Evolutionary conservation across 1,139 yeast genomes (phyloP), one percentile per base, ranked within the genome.

Genomic region (Yamadazyma kanchanaburiensis): DNA sequence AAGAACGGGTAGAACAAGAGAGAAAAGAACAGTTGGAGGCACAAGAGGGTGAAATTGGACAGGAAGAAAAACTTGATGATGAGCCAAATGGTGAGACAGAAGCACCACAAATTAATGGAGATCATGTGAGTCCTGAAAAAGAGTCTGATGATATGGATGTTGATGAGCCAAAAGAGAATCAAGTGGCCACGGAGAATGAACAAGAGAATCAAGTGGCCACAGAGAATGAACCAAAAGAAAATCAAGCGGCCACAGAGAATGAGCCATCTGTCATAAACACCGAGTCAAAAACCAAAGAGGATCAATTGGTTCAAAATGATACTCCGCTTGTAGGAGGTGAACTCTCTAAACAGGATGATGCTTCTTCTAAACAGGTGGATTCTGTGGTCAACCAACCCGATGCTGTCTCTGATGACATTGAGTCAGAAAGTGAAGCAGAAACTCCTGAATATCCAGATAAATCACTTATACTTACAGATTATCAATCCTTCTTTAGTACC

Each of bases 401-500:
- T 4, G 17, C 10, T 13, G n/a, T n/a, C n/a, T n/a, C n/a, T n/a
- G n/a, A n/a, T n/a, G 27, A 27, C 7, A 9, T 26, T 9, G 38
- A 32, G 6, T 42, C 45, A 1, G 61, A 53, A 29, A 45, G 59
- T 1, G 63, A 56, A 35, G 61, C 54, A 37, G 55, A 46, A 20
- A 48, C 45, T 4, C 31, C 39, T 2, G 35, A 48, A n/a, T 57
- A 54, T 23, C 12, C 25, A 2, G 30, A 45, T 11, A 41, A 35
- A 32, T 34, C 41, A 22, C 36, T 58, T 24, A 35, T 31, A n/a
- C 32, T 56, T 15, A 35, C 37, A 12, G 35, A 39, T 6, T 34
- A 46, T 21, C 43, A 46, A 15, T 35, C 38, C 6, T 49, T 58
- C 27, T 48, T 48, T 37, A 33, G 40, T 10, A 21, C 34, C 6